Base-by-base conservation (phyloP, 805 yeast genomes). In the Kodamaea jinghongensis region DNA sequence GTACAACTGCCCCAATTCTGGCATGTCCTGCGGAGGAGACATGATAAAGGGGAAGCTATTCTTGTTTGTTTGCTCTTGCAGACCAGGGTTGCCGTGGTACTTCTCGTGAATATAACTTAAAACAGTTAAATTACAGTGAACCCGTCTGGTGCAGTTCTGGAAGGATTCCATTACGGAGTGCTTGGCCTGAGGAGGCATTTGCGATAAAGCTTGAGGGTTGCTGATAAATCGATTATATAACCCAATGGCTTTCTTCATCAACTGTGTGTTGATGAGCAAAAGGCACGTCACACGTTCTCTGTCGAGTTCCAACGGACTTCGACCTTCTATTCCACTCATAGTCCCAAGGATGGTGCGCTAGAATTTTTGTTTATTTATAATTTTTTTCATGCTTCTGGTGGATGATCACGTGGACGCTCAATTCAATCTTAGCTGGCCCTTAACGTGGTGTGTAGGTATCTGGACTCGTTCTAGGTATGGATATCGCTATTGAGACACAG, bases 21-120 rank as follows among this genome's bases (percentile, higher is more conserved):
- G 79, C 60, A 76, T 64, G 32, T 75, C 81, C 3, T 69, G 69
- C 6, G 82, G 82, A 4, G 83, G 72, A 1, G 75, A 61, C 43
- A 76, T 65, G 29, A 77, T 73, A 22, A 71, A 67, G 2, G 83
- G 83, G 40, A 70, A 70, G 54, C 56, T 36, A 53, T 48, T 51
- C 44, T 59, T 56, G 31, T 56, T 60, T 6, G 54, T 51, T 10
- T 54, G 57, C 35, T 50, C 56, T n/a, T 53, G 58, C 4, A 54
- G 46, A 3, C 55, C 56, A 6, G 58, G 52, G 39, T 56, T 55
- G n/a, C 48, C 43, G 44, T 65, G 66, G 44, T 69, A 68, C 36
- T 60, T 54, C 35, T 67, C 72, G 41, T 64, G 65, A 27, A 70
- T 55, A 43, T 55, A 62, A 22, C 67, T 56, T 42, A 70, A 56